phyloP scores from a whole-genome alignment of 2,329 filamentous ascomycete genomes.

The Lecanicillium sp. region DNA sequence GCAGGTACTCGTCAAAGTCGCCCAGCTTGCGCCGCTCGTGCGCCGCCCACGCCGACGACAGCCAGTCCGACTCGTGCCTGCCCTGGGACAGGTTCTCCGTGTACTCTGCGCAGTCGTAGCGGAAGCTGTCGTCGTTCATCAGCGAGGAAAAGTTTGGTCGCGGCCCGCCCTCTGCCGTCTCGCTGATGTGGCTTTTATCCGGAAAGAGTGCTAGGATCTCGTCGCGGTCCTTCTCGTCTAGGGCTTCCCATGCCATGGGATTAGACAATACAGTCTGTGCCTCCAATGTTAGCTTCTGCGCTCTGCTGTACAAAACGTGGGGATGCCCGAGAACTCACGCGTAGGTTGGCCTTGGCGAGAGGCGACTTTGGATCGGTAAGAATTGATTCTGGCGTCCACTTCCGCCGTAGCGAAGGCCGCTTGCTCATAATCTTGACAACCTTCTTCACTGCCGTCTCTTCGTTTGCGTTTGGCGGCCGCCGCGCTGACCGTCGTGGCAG shows the following conservation, averaged over 20 bases:
- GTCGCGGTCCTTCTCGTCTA: slow-evolving; percentile 23
- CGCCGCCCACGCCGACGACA: slow-evolving; percentile 42
- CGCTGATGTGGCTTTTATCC: slow-evolving; percentile 27
- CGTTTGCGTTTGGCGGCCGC: not conserved
- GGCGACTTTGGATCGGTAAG: slow-evolving; percentile 29
- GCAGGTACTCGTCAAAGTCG: slow-evolving; percentile 40
- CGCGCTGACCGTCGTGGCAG: slow-evolving; percentile 3
- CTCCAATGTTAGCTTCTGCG: slow-evolving; percentile 2
- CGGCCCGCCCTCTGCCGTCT: slow-evolving; percentile 24
- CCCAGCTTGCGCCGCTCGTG: slow-evolving; percentile 40
- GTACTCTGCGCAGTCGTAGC: slow-evolving; percentile 37
- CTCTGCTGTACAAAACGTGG: too few species aligned
- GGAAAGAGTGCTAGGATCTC: slow-evolving; percentile 32
- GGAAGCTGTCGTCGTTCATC: slow-evolving; percentile 39
- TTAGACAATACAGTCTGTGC: slow-evolving; percentile 28
- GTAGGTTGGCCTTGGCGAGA: slow-evolving; percentile 28
- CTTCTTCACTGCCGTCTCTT: slow-evolving; percentile 15
- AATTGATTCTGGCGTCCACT: slow-evolving; percentile 28
- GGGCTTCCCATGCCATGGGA: slow-evolving; percentile 29
- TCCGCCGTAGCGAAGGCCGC: slow-evolving; percentile 9
- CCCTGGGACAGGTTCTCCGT: slow-evolving; percentile 38
- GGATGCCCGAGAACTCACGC: too few species aligned
- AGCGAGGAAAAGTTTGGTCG: slow-evolving; percentile 34
- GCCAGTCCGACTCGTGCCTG: slow-evolving; percentile 45
- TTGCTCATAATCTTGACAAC: slow-evolving; percentile 17